Evolutionary conservation across 2,329 filamentous ascomycete species (phyloP), one percentile per base, ranked within the genome.

Genomic region (Blastomyces gilchristii): DNA sequence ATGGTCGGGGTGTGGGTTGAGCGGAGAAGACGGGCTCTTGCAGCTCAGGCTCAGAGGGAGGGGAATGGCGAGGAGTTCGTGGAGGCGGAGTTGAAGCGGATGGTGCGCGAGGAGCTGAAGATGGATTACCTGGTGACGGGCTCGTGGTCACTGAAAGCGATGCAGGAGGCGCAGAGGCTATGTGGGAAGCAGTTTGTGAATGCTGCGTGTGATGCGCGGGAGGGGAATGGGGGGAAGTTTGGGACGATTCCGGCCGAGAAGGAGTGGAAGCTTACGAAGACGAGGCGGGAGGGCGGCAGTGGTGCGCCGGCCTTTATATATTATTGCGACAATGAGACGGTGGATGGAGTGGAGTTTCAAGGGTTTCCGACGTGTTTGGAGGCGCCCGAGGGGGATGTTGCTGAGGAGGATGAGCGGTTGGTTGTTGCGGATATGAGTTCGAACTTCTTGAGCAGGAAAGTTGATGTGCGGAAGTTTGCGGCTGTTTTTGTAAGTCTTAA

Each of bases 371-470:
- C 70, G 3, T 87, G 89, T 71, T 93, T 93, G 31, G 78, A 86
- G 66, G 74, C 76, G 8, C 80, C 95, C 31, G 82, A 84, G 58
- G 67, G 66, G 76, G 84, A 83, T 12, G 76, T 76, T 2, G 75
- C 76, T 7, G 75, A 80, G 1, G 83, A 86, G 9, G 82, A 87
- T 60, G 84, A 85, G 41, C 86, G 87, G 0, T 83, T 96, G 64
- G 88, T 97, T 6, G 87, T 96, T 5, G 91, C 90, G 25, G 93
- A 97, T 75, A 96, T 97, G 89, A 89, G 85, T 57, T 96, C 90
- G 64, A 97, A 97, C 76, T 96, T 97, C 72, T 85, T 97, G 60
- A 91, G 90, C 57, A 82, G 91, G 53, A 83, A 82, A 66, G 83
- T 97, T 31, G 87, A 92, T 43, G 83, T 95, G 58, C 81, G 80